phyloP scores from a whole-genome alignment of 2,329 filamentous ascomycete genomes.

The Pseudogymnoascus sp. region DNA sequence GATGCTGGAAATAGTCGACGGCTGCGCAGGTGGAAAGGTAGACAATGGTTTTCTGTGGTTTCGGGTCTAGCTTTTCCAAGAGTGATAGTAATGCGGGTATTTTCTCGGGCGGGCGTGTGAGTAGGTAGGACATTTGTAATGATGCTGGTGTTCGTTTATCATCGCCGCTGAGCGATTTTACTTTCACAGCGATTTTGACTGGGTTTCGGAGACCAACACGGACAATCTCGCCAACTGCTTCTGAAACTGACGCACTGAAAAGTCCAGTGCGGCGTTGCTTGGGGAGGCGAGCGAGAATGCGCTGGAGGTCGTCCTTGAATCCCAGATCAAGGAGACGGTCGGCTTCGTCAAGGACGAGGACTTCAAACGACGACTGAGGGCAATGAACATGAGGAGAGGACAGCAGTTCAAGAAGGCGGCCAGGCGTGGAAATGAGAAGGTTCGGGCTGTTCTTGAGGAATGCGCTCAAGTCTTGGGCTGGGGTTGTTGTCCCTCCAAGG shows the following conservation, averaged over 20 bases:
- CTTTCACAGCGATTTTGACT: slow-evolving; percentile 88
- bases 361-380: slow-evolving; percentile 81
- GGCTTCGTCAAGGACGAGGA: slow-evolving; percentile 88
- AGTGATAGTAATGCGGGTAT: slow-evolving; percentile 65
- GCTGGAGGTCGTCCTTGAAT: slow-evolving; percentile 84
- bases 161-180: slow-evolving; percentile 68
- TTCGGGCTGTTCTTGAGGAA: slow-evolving; percentile 84
- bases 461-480: slow-evolving; percentile 75
- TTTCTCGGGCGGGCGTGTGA: slow-evolving; percentile 70
- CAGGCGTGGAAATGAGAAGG: slow-evolving; percentile 82
- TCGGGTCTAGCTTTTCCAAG: slow-evolving; percentile 59
- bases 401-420: slow-evolving; percentile 78
- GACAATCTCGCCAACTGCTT: slow-evolving; percentile 88
- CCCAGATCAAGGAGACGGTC: slow-evolving; percentile 88
- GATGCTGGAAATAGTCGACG: slow-evolving; percentile 85
- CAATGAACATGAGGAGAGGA: slow-evolving; percentile 82
- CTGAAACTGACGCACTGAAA: slow-evolving; percentile 92
- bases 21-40: slow-evolving; percentile 91
- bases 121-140: slow-evolving; percentile 81
- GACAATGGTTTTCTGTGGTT: slow-evolving; percentile 76
- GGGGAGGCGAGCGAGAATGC: slow-evolving; percentile 72
- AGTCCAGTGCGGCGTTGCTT: slow-evolving; percentile 90
- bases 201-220: slow-evolving; percentile 87
- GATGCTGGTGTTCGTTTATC: slow-evolving; percentile 87
- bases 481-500: slow-evolving; percentile 70